A percentile compares a stretch with the other conserved stretches of the same genome.
Evolutionary conservation across 2,329 filamentous ascomycete genomes (phyloP).

Genomic region (Fusarium cyanostomum): DNA sequence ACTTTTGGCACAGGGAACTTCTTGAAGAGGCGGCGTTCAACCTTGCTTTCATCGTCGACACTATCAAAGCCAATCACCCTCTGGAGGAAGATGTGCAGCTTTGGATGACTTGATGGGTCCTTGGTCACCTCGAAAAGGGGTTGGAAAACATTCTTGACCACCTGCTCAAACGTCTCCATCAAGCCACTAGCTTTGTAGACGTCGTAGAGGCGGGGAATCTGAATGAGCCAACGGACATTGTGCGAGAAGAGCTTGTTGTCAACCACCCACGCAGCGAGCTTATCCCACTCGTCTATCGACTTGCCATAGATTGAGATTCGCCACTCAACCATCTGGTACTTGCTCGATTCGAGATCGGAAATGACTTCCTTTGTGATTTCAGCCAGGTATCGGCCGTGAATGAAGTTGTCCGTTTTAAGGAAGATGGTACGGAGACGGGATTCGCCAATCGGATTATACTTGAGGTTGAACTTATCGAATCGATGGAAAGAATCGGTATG

Average conservation of each 20-base stretch:
- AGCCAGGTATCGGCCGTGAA: conserved; percentile 92
- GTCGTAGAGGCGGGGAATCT: conserved; percentile 93
- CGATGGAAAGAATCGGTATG: conserved; percentile 98
- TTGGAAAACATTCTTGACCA: conserved; percentile 90
- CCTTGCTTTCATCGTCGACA: conserved; percentile 97
- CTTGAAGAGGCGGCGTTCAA: conserved; percentile 90
- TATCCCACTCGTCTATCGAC: conserved; percentile 95
- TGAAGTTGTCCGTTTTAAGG: conserved; percentile 97
- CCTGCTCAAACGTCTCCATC: conserved; percentile 90
- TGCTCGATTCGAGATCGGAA: conserved; percentile 95
- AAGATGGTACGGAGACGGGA: conserved; percentile 97
- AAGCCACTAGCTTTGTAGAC: conserved; percentile 91
- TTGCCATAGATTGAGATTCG: conserved; percentile 97
- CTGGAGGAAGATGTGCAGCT: conserved; percentile 93
- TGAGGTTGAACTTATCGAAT: conserved; percentile 99
- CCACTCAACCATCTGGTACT: conserved; percentile 99
- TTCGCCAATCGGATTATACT: conserved; percentile 97
- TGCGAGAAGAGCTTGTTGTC: conserved; percentile 98
- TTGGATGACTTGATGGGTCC: conserved; percentile 85
- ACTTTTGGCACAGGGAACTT: conserved; percentile 92
- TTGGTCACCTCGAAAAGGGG: conserved; percentile 95
- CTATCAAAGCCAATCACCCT: conserved; percentile 97
- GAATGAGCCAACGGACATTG: conserved; percentile 96
- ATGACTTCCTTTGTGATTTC: conserved; percentile 99
- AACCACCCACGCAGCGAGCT: conserved; percentile 94